Evolutionary conservation across 192 early-diverging fungal species (phyloP).

Genomic region (Diversispora epigaea): DNA sequence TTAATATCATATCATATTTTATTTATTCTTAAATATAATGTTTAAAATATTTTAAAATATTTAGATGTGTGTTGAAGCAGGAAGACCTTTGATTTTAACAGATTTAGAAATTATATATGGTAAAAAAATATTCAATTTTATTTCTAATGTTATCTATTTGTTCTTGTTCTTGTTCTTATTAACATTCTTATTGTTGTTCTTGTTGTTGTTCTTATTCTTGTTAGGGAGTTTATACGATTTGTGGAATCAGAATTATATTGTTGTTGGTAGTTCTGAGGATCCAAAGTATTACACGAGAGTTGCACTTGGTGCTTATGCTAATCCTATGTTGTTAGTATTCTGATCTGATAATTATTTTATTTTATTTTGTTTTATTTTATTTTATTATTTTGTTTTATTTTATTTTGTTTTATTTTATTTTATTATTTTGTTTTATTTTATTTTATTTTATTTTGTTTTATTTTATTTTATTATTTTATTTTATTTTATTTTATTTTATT

Average conservation of each 20-base stretch:
- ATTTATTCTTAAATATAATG: neutral
- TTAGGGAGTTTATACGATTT: slow-evolving; percentile 29
- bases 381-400: neutral
- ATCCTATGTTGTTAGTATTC: slow-evolving; percentile 21
- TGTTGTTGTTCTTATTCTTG: neutral
- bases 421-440: neutral
- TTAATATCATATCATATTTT: too few relatives aligned
- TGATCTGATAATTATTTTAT: neutral
- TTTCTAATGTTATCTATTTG: neutral
- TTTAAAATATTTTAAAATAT: neutral
- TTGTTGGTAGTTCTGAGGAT: neutral
- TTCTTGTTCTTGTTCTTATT: neutral
- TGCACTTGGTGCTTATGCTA: slow-evolving; percentile 24
- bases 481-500: neutral
- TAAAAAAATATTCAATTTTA: neutral
- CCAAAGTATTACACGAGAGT: slow-evolving; percentile 16
- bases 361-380: neutral
- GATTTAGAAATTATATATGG: slow-evolving; percentile 26
- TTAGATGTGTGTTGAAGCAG: slow-evolving; percentile 32
- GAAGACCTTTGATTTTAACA: slow-evolving; percentile 25
- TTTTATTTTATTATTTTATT: neutral
- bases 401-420: neutral
- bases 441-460: neutral
- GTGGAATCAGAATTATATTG: slow-evolving; percentile 34
- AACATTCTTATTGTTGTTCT: neutral